Base-by-base conservation (phyloP, 768 basidiomycete species). In the Boletus subcaerulescens region DNA sequence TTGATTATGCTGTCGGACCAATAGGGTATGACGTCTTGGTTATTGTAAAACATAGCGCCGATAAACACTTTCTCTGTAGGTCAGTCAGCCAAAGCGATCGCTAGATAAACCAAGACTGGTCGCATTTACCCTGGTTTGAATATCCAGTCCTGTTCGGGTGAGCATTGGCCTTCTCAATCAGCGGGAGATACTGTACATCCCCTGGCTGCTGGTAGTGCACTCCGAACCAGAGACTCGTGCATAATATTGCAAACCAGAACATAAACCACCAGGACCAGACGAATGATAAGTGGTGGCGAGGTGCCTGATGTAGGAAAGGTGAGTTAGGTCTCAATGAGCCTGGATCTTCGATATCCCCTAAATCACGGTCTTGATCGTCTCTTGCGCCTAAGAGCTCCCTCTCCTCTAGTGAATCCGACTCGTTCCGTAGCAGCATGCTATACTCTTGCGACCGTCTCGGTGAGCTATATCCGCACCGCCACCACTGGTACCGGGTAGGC, bases 21-120 rank as follows among this genome's bases (percentile, higher is more conserved):
- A 48, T 74, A 73, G 0, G 75, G 73, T 26, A 78, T 60, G 2
- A 77, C 66, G 0, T 45, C 49, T 49, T 71, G 62, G 39, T 76
- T 76, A 48, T 77, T 67, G 63, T 65, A 70, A 56, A 79, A 73
- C 65, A 76, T 72, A 3, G 74, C 76, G 0, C 50, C 59, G 13
- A 65, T 52, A 36, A 57, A 65, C 11, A 67, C 52, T 9, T 53
- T 58, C 18, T 61, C 65, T 65, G 1, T 8, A 31, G 1, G 12
- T 3, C 12, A 1, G 7, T 60, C 2, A 48, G 46, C 18, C n/a
- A 20, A 11, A 22, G 6, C 2, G 13, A 13, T 32, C 20, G 11
- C 18, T 13, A 11, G 33, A 35, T 11, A 35, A 13, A 14, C 12
- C 5, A 31, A 3, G 24, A 11, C 4, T n/a, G 35, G 8, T 18